Evolutionary conservation across 306 rosid genomes (phyloP), one percentile per base, ranked within the genome.

Genomic region (Vicia villosa): DNA sequence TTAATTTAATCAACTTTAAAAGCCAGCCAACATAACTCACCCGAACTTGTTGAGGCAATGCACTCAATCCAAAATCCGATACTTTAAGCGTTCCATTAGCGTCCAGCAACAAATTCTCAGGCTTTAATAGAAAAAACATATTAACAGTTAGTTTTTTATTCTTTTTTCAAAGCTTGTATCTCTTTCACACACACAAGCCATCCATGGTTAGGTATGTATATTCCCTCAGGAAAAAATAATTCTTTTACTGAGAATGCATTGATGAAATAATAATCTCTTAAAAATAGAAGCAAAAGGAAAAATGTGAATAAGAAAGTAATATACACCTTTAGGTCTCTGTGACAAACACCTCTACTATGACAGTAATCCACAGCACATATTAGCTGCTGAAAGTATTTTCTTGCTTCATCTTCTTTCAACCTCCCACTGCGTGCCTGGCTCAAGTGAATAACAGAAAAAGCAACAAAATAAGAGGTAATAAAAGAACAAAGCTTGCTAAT

Each of bases 61-160:
- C 95, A 74, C 98, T 94, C 79, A 94, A 83, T 77, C 97, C 97
- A 84, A 94, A 94, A 84, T 94, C 97, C 16, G 98, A 94, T 81
- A 90, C 89, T 81, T 91, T 94, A 47, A 94, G 98, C 75, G 47
- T 52, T 34, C 92, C 97, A 30, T 57, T 76, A 57, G 76, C 84
- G 80, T 90, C 98, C 77, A 94, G 82, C 76, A 94, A 84, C 76
- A 94, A 77, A 64, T 94, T 94, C 83, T 90, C 98, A 10, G 97
- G 96, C 97, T 93, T 87, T 28, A 74, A 74, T 60, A 79, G 56
- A 64, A 75, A 75, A 75, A 73, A 70, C 74, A 70, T 12, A 59
- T 69, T 45, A 66, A 68, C 46, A 57, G 16, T 82, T 70, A 81
- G 14, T 16, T 26, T 43, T 32, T 24, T 41, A 62, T 32, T 63